Evolutionary conservation across 1,284 basidiomycete species (phyloP), one percentile per base, ranked within the genome.

Genomic region (Pseudomicrostroma phylloplanum): DNA sequence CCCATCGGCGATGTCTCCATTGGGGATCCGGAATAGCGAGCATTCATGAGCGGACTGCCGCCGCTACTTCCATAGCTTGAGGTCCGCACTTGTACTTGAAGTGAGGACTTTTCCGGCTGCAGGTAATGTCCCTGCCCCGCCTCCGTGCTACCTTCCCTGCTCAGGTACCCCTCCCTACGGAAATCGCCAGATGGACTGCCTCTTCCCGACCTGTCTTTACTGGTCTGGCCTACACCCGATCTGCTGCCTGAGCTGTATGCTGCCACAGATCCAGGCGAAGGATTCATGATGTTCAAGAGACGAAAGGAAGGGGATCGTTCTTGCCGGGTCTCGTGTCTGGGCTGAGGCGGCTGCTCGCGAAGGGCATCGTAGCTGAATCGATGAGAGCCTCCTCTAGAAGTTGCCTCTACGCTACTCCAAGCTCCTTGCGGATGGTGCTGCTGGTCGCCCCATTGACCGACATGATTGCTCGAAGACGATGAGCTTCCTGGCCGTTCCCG

Each of bases 201-300:
- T 36, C 30, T 36, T 36, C 30, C 30, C 7, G 58, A 11, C 51
- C 12, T 36, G 12, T 39, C 58, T 15, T 25, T 36, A 36, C 30
- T 36, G 30, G 4, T 36, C 30, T 36, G 30, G 9, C 30, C 30
- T 36, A 36, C 30, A 36, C 30, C 30, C 30, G 30, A 36, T 36
- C 30, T 36, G 30, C 30, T 36, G 30, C 30, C 30, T 36, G 30
- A 36, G 9, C 30, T 36, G 30, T 36, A 36, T 9, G 30, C 30
- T 36, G 30, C 30, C 9, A 36, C 30, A n/a, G 19, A 19, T n/a
- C 41, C 26, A 30, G 6, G 59, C 56, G 23, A 54, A 60, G 23
- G 23, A 55, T 21, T 13, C 19, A 36, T 21, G 42, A 21, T 46
- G 40, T 41, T 13, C 11, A 42, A 56, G 41, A 48, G 57, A 21